Percentiles rank a stretch among this genome's conserved stretches.
Evolutionary conservation across 805 yeast species (phyloP).

Genomic region (Cyberlindnera samutprakarnensis): DNA sequence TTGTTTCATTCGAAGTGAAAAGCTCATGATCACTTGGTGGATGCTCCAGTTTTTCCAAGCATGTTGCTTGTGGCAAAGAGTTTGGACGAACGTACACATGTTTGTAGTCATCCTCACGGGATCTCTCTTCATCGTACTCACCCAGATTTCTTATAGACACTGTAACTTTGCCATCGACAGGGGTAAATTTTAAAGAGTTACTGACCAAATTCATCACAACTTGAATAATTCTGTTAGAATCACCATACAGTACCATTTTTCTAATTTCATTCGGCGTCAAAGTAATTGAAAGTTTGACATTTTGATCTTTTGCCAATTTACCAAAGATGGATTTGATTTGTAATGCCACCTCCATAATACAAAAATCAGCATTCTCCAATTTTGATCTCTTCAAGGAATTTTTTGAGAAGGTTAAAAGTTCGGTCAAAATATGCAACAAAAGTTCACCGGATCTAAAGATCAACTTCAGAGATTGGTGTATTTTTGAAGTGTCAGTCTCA

Average conservation of each 20-base stretch:
- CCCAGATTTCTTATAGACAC: constrained; percentile 60
- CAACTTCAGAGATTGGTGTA: constrained; percentile 69
- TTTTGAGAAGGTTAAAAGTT: constrained; percentile 84
- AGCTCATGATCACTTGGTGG: no score
- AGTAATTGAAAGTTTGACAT: constrained; percentile 57
- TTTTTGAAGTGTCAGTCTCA: constrained; percentile 60
- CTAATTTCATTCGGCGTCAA: constrained; percentile 55
- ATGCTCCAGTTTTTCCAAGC: constrained; percentile 2
- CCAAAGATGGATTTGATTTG: constrained; percentile 83
- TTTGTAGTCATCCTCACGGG: constrained; percentile 33
- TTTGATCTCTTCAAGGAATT: constrained; percentile 80
- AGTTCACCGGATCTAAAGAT: constrained; percentile 91
- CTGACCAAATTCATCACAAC: constrained; percentile 89
- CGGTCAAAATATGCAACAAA: constrained; percentile 81
- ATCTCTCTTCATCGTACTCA: constrained; percentile 53
- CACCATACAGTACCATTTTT: constrained; percentile 71
- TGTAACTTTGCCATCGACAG: constrained; percentile 74
- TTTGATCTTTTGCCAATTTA: constrained; percentile 69
- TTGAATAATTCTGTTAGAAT: constrained; percentile 84
- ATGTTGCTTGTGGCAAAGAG: not conserved
- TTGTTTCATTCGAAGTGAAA: constrained; percentile 9
- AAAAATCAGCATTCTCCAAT: constrained; percentile 76
- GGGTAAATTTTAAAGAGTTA: constrained; percentile 88
- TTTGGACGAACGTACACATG: constrained; percentile 36
- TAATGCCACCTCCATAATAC: constrained; percentile 69